Conservation (phyloP, 306 rosid species). For the Datisca glomerata region DNA sequence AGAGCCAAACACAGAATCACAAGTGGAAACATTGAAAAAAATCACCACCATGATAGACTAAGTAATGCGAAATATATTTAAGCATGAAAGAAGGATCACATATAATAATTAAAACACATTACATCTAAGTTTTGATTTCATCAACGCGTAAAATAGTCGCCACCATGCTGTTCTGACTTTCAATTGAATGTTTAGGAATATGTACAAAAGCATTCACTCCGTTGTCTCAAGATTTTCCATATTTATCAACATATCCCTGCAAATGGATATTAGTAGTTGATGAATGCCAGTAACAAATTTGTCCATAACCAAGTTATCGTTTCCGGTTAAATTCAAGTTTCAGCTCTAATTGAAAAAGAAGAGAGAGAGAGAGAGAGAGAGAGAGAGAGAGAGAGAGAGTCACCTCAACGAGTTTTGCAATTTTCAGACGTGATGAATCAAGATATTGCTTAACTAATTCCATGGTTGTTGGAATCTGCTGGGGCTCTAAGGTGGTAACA, state of each 20-base stretch:
- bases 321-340: too few relatives aligned
- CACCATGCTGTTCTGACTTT: constrained; percentile 22
- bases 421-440: constrained; percentile 47
- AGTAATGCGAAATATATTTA: too few relatives aligned
- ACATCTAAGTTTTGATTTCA: constrained; percentile 12
- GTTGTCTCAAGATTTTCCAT: constrained; percentile 63
- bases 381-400: constrained; percentile 22
- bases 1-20: too few relatives aligned
- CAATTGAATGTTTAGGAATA: constrained; percentile 29
- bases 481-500: constrained; percentile 57
- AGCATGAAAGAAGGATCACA: too few relatives aligned
- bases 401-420: constrained; percentile 78
- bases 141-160: constrained; percentile 24
- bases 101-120: background rate
- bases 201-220: constrained; percentile 26
- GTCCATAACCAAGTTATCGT: too few relatives aligned
- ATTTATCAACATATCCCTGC: constrained; percentile 92
- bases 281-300: constrained; percentile 30
- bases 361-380: too few relatives aligned
- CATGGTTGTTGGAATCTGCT: constrained; percentile 49
- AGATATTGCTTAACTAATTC: constrained; percentile 58
- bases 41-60: too few relatives aligned
- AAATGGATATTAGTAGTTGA: constrained; percentile 21
- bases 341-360: too few relatives aligned
- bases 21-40: too few relatives aligned